Conservation (phyloP, 2,329 filamentous ascomycete genomes). For the Calonectria multiphialidica region DNA sequence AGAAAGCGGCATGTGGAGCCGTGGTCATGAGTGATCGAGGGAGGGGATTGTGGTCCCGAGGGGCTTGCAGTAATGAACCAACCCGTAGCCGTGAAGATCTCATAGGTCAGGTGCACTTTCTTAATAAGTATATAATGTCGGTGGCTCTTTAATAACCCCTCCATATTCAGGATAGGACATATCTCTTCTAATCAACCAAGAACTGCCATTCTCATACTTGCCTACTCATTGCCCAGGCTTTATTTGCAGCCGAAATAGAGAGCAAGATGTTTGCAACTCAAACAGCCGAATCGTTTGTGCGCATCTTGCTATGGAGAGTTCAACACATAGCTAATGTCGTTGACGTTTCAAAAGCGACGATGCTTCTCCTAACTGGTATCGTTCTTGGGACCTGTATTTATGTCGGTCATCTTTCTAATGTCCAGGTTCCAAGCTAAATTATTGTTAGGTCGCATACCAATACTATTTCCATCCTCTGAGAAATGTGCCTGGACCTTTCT, state of each 20-base stretch:
- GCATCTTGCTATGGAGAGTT: no score
- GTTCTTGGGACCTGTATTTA: not conserved
- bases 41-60: not conserved
- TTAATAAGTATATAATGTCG: not conserved
- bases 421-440: not conserved
- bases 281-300: not conserved
- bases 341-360: no score
- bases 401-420: not conserved
- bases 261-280: not conserved
- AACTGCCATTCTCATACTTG: no score
- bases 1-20: not conserved
- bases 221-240: no score
- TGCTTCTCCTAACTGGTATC: not conserved
- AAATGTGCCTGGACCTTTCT: not conserved
- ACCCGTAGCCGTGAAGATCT: not conserved
- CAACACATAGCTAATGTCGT: no score
- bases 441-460: not conserved
- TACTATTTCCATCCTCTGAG: not conserved
- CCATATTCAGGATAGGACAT: no score
- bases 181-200: no score
- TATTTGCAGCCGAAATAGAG: not conserved
- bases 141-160: not conserved
- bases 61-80: not conserved
- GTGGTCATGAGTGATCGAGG: not conserved
- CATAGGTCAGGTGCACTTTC: not conserved